phyloP scores from a whole-genome alignment of 139 green algal genomes.

The Micromonas commoda region DNA sequence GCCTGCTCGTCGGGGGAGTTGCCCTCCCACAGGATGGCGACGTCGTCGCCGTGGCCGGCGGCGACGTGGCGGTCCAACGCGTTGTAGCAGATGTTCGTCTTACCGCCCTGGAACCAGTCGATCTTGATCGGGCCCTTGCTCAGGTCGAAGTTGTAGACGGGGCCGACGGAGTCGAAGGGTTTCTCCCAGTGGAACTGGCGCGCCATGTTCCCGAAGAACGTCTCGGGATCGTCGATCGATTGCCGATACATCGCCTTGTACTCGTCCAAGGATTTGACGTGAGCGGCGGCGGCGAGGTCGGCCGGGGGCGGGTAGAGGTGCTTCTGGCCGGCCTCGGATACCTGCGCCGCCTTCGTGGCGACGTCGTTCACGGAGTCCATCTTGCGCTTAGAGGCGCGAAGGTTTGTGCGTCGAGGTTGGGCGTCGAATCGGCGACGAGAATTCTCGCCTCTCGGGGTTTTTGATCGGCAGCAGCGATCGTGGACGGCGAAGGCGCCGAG shows the following conservation, averaged over 20 bases:
- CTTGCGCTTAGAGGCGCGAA: too few species aligned
- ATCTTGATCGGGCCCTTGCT: constrained; percentile 58
- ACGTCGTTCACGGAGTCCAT: not conserved
- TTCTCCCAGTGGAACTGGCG: constrained; percentile 83
- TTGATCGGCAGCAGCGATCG: too few species aligned
- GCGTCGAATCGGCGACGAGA: not conserved
- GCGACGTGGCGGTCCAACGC: constrained; percentile 69
- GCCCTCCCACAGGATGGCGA: constrained; percentile 71
- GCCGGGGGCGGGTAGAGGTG: not conserved
- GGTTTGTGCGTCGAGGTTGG: too few species aligned
- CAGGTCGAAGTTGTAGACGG: constrained; percentile 74
- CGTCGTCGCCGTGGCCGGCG: constrained; percentile 40
- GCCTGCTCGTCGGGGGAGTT: constrained; percentile 60
- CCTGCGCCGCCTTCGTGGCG: not conserved
- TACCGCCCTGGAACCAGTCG: constrained; percentile 71
- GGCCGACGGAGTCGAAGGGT: constrained; percentile 41
- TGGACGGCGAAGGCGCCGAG: too few species aligned
- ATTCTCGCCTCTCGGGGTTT: too few species aligned
- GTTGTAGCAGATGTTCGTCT: constrained; percentile 86
- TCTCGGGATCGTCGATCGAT: constrained; percentile 76
- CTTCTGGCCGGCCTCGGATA: not conserved
- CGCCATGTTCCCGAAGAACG: constrained; percentile 85
- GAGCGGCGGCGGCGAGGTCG: not conserved
- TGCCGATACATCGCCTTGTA: constrained; percentile 79
- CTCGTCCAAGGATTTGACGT: constrained; percentile 33